Conservation (phyloP, 495 filamentous ascomycete genomes). For the Hypoxylon subgilvum region DNA sequence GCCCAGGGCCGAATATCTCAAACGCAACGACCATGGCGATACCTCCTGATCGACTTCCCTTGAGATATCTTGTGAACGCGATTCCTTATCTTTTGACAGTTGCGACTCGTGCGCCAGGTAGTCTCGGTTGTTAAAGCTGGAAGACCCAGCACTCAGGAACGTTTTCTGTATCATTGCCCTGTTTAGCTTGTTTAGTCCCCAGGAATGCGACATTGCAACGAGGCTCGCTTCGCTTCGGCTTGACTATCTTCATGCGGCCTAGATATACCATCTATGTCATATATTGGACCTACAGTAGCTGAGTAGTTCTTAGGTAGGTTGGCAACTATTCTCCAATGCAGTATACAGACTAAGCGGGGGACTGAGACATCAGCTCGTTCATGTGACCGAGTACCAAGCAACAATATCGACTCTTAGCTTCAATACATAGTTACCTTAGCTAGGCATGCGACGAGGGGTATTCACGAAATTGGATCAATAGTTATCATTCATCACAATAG, state of each 20-base stretch:
- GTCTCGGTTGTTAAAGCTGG: not conserved
- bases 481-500: conserved; percentile 41
- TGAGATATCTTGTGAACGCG: not conserved
- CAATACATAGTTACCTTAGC: too few species aligned
- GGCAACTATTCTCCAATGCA: conserved; percentile 11
- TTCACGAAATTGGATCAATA: too few species aligned
- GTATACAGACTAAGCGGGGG: conserved; percentile 4
- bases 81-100: not conserved
- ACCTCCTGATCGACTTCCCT: conserved; percentile 26
- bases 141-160: conserved; percentile 29
- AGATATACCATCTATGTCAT: too few species aligned
- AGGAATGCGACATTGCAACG: conserved; percentile 20
- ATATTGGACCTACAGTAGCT: too few species aligned
- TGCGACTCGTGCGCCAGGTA: not conserved
- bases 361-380: conserved; percentile 12
- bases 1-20: conserved; percentile 15
- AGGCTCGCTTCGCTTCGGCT: conserved; percentile 23
- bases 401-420: conserved; percentile 14
- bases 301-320: too few species aligned
- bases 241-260: conserved; percentile 26
- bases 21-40: conserved; percentile 12
- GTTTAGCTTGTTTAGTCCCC: conserved; percentile 15
- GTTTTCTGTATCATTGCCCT: conserved; percentile 28
- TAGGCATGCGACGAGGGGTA: conserved; percentile 7
- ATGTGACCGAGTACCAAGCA: conserved; percentile 13